Base-by-base conservation (phyloP, 495 filamentous ascomycete genomes). In the Talaromyces thailandensis region DNA sequence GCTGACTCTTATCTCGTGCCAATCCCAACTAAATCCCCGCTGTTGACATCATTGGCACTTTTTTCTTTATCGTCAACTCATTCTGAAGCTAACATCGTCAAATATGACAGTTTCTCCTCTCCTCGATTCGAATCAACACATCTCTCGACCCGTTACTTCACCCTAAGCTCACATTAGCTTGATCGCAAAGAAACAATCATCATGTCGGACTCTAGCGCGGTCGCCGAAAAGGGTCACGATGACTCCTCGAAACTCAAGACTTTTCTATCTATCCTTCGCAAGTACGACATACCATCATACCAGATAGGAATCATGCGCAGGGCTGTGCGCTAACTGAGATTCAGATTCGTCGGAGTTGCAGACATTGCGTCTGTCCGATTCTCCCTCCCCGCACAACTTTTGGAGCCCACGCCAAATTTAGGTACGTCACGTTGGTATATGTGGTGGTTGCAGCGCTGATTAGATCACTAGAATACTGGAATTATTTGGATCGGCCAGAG, bases 311-410 rank as follows among this genome's bases (percentile, higher is more conserved):
- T 3, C 23, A 23, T 25, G 26, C 26, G 51, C 23, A 55, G 26
- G 12, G 16, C 4, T 55, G 3, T 55, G 24, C 11, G 23, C 51
- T 55, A n/a, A 55, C 23, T 28, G 21, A 0, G 7, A 55, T 25
- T 21, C 53, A 93, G 91, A 68, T 97, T 96, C 70, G 89, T 96
- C 68, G 94, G 94, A 62, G 94, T 98, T 59, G 77, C 92, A 65
- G 94, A 98, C 77, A 93, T 98, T 64, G 94, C 94, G 23, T 84
- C 91, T 50, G 93, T 97, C 63, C 89, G 94, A 60, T 98, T 98
- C 77, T 97, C 93, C 1, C 82, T 98, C 25, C 94, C 94, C 2
- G 91, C 94, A 28, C 93, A 97, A 71, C 88, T 98, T 24, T 81
- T 98, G 66, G 94, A 98, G 71, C 94, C 94, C 18, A 92, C 89